Conservation (phyloP, 108 stramenopile species). For the Fistulifera pelliculosa region DNA sequence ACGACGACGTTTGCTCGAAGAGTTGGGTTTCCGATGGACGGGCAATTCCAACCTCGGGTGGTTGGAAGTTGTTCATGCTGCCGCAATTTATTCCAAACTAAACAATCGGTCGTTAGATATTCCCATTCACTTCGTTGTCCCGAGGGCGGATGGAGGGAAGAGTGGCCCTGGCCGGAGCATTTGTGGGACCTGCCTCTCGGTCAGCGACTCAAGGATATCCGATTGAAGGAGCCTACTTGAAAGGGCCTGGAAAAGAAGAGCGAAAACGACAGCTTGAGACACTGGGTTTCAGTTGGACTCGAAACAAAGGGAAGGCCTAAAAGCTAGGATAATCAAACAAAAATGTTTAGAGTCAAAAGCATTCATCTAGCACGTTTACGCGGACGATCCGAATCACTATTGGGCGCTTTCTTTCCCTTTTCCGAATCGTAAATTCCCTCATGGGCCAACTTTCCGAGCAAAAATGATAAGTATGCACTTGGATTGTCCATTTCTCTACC, state of each 20-base stretch:
- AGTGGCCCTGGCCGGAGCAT: slow-evolving; percentile 77
- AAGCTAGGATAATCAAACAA: neutral
- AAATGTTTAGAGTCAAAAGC: neutral
- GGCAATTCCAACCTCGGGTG: slow-evolving; percentile 68
- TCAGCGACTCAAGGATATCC: slow-evolving; percentile 65
- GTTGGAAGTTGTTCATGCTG: slow-evolving; percentile 77
- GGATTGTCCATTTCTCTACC: slow-evolving; percentile 71
- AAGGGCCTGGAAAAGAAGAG: slow-evolving; percentile 30
- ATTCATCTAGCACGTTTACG: neutral
- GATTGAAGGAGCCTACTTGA: slow-evolving; percentile 63
- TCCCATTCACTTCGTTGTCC: slow-evolving; percentile 55
- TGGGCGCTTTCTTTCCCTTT: neutral
- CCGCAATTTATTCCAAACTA: slow-evolving; percentile 76
- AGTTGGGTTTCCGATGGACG: slow-evolving; percentile 62
- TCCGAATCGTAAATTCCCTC: slow-evolving; percentile 56
- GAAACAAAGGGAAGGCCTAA: slow-evolving; percentile 44
- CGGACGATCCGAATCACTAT: neutral
- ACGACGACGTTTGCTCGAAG: slow-evolving; percentile 39
- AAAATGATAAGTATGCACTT: slow-evolving; percentile 61
- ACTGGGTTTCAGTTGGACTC: slow-evolving; percentile 68
- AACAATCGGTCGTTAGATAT: slow-evolving; percentile 57
- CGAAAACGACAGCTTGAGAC: slow-evolving; percentile 65
- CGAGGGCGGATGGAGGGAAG: slow-evolving; percentile 21
- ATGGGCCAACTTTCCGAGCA: slow-evolving; percentile 63
- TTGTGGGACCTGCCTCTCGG: slow-evolving; percentile 68